Evolutionary conservation across 1,284 basidiomycete genomes (phyloP).

Genomic region (Boletus holoroseus): DNA sequence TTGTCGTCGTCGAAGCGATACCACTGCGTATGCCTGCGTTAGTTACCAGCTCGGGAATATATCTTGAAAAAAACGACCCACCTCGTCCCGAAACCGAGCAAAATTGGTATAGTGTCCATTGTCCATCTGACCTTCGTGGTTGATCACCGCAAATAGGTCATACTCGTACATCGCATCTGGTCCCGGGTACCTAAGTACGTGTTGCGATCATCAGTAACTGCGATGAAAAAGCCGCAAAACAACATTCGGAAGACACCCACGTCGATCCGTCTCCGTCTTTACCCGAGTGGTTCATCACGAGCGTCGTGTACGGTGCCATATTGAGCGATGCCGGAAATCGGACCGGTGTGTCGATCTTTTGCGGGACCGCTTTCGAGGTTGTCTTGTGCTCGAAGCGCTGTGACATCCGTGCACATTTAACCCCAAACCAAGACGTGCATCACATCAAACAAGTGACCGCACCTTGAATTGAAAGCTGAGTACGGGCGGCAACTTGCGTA

Average conservation of each 20-base stretch:
- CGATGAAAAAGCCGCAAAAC: background rate
- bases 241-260: constrained; percentile 30
- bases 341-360: constrained; percentile 83
- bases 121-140: constrained; percentile 91
- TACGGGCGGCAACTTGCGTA: constrained; percentile 83
- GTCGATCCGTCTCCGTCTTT: constrained; percentile 37
- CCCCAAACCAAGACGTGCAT: background rate
- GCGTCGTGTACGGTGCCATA: constrained; percentile 82
- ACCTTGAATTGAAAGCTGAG: constrained; percentile 96
- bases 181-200: constrained; percentile 41
- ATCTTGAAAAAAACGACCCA: constrained; percentile 32
- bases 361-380: constrained; percentile 60
- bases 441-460: background rate
- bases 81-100: constrained; percentile 71
- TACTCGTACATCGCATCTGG: constrained; percentile 80
- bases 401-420: background rate
- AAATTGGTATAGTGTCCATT: constrained; percentile 93
- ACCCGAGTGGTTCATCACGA: constrained; percentile 44
- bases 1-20: constrained; percentile 95
- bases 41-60: constrained; percentile 3
- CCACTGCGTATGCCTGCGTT: constrained; percentile 53
- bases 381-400: constrained; percentile 91
- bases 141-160: constrained; percentile 90
- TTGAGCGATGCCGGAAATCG: constrained; percentile 81
- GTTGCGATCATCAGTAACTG: background rate